A percentile compares a stretch with the other conserved stretches of the same genome.
phyloP scores from a whole-genome alignment of 495 filamentous ascomycete genomes.

The Aspergillus nidulans region DNA sequence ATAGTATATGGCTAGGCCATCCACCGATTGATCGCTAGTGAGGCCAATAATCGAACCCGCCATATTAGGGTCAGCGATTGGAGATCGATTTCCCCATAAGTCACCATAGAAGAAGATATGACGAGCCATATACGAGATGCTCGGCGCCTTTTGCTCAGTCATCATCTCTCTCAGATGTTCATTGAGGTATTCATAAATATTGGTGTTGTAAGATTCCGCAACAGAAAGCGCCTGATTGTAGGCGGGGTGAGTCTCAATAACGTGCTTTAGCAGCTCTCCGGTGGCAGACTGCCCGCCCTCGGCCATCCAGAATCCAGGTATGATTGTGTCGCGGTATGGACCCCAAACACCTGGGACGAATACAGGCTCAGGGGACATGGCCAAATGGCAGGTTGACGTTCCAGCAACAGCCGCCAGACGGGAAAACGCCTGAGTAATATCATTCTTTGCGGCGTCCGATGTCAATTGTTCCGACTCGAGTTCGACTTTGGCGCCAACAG shows the following conservation, averaged over 20 bases:
- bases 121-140: slow-evolving; percentile 75
- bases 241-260: slow-evolving; percentile 89
- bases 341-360: slow-evolving; percentile 97
- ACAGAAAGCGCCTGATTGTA: slow-evolving; percentile 71
- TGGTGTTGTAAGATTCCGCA: slow-evolving; percentile 70
- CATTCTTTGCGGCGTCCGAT: slow-evolving; percentile 60
- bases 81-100: slow-evolving; percentile 94
- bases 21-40: slow-evolving; percentile 75
- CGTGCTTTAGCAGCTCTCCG: slow-evolving; percentile 87
- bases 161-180: slow-evolving; percentile 75
- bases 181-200: slow-evolving; percentile 94
- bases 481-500: slow-evolving; percentile 90
- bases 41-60: slow-evolving; percentile 81
- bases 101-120: slow-evolving; percentile 99
- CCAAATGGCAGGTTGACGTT: slow-evolving; percentile 94
- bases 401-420: slow-evolving; percentile 94
- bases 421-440: slow-evolving; percentile 85
- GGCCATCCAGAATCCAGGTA: slow-evolving; percentile 90
- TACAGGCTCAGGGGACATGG: slow-evolving; percentile 85
- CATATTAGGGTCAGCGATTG: slow-evolving; percentile 89
- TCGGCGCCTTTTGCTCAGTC: slow-evolving; percentile 61
- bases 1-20: slow-evolving; percentile 85
- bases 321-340: slow-evolving; percentile 87
- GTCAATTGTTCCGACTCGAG: slow-evolving; percentile 59
- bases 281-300: slow-evolving; percentile 96